Percentiles rank a stretch among this genome's conserved stretches.
phyloP scores from a whole-genome alignment of 176 grass and related monocot species.

The Oryza australiensis region DNA sequence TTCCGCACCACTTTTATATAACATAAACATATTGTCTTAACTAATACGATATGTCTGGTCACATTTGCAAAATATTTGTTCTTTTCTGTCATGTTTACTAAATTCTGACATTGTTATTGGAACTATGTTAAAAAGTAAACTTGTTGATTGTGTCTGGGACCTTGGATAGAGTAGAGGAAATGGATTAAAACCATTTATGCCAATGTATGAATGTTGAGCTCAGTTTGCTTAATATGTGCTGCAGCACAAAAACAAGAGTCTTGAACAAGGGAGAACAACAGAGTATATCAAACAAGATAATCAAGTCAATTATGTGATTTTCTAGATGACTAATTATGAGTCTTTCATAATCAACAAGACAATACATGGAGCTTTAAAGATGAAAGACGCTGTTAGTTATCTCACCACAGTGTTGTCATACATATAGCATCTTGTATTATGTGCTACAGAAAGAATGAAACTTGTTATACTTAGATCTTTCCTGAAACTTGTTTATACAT shows the following conservation, averaged over 20 bases:
- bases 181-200: not conserved
- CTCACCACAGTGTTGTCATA: not conserved
- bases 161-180: not conserved
- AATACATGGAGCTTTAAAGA: not conserved
- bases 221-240: not conserved
- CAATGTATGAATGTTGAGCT: not conserved
- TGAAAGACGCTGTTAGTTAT: not conserved
- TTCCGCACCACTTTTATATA: not conserved
- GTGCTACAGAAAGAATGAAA: constrained; percentile 4
- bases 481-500: too few relatives aligned
- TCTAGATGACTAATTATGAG: not conserved
- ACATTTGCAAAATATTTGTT: not conserved
- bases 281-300: not conserved
- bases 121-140: not conserved
- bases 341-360: not conserved
- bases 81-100: not conserved
- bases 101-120: not conserved
- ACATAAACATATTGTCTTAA: not conserved
- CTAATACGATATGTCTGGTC: not conserved
- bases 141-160: not conserved
- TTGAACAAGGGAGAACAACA: not conserved
- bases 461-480: too few relatives aligned
- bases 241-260: not conserved
- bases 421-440: not conserved
- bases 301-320: not conserved